Base-by-base conservation (phyloP, 2,329 filamentous ascomycete species). In the Pseudogymnoascus destructans region DNA sequence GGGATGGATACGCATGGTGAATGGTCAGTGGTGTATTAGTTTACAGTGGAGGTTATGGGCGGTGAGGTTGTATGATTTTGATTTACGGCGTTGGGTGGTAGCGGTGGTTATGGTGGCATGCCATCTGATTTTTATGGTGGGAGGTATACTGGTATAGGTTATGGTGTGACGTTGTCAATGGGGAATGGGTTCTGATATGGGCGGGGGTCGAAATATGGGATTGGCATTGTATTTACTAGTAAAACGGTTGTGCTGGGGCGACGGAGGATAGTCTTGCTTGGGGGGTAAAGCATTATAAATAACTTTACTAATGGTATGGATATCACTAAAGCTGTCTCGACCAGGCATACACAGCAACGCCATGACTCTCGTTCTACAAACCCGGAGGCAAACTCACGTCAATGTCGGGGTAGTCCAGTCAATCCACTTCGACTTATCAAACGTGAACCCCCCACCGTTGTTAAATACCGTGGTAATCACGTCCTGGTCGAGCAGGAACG, bases 401-500 rank as follows among this genome's bases (percentile, higher is more conserved):
- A 66, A 58, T 9, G 54, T 62, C 35, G 66, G 66, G 15, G 64
- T 61, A 42, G 60, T 63, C 68, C 67, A 69, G 35, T 63, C 57
- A 57, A 66, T 61, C 66, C 67, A 68, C 23, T 63, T 40, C 21
- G 62, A 61, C 59, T 65, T 61, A 57, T 68, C 65, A 57, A 70
- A 69, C 9, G 58, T 30, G 35, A 19, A 38, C 11, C 33, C 36
- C 46, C 52, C 35, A 8, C 35, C 52, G 5, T 35, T 35, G 25
- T 55, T 55, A 33, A 58, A 52, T 7, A 58, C 61, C 8, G 59
- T 57, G 13, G 40, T 64, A 10, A 66, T 66, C 67, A 64, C 55
- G 65, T 59, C n/a, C 57, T 30, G 55, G 38, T 64, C 68, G 27
- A 75, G 61, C 59, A 77, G 63, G 62, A 75, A 79, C 65, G 73